These are phyloP conservation scores for Macrophomina tecta DNA, from an alignment of 2,329 filamentous ascomycete genomes.

Conservation along the genomic window DNA sequence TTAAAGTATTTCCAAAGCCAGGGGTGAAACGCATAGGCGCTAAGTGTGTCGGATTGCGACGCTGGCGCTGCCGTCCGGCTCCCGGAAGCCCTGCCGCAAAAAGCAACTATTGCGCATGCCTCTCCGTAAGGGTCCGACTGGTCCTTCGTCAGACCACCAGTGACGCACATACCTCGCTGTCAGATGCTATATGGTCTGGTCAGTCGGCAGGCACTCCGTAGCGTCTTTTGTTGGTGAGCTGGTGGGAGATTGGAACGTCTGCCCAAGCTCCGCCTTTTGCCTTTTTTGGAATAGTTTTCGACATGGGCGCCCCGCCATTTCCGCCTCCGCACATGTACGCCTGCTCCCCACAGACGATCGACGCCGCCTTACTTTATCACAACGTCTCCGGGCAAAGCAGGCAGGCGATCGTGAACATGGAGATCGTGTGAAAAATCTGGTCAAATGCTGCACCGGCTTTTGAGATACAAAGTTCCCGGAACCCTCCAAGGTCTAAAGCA, in stretches of 20 bases:
- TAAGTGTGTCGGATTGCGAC: not conserved
- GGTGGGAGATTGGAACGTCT: constrained; percentile 2
- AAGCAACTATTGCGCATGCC: not conserved
- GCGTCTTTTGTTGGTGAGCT: not conserved
- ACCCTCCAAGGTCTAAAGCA: not conserved
- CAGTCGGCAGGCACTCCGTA: not conserved
- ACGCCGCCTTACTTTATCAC: not conserved
- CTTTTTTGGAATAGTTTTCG: not conserved
- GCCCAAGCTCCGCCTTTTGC: not conserved
- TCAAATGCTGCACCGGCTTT: not conserved
- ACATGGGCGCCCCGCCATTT: not conserved
- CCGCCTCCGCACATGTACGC: not conserved
- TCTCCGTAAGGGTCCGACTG: constrained; percentile 9
- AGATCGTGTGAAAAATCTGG: too few relatives aligned
- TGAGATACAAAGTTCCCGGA: not conserved
- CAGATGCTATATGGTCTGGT: not conserved
- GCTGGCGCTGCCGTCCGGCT: not conserved
- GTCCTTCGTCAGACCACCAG: not conserved
- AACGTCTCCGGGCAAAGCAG: not conserved
- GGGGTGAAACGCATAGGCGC: not conserved
- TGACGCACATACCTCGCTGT: not conserved
- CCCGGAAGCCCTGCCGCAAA: not conserved
- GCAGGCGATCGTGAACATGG: not conserved
- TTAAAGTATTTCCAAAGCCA: not conserved
- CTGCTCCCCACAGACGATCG: not conserved